Evolutionary conservation across 257 asterid genomes (phyloP), one percentile per base, ranked within the genome.

Genomic region (Petunia axillaris): DNA sequence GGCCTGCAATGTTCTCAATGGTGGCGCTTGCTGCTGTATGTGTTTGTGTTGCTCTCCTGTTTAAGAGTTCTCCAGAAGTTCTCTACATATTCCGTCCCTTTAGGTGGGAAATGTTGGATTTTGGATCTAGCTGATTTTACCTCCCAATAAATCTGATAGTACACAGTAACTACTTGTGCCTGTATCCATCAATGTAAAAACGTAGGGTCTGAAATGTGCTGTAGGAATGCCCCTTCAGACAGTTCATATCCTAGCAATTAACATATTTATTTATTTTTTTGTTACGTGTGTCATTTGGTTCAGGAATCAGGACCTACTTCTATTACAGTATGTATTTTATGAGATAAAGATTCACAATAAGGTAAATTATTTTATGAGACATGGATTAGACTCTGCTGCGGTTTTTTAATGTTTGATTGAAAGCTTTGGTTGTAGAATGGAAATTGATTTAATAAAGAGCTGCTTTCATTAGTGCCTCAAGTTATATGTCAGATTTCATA

Each of bases 101-200:
- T 86, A 87, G 91, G 73, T 90, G 97, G 97, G 95, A 90, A 80
- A 83, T 88, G 89, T 81, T 92, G 90, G 95, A 85, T 85, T 92
- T 86, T 46, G 95, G 97, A 80, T 89, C 93, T 40, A 88, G 87
- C 82, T 92, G 81, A 85, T 16, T 44, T 70, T 25, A 55, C 62
- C 25, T 25, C 25, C 62, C 62, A 13, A 14, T 55, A 14, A 55
- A 55, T 55, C 62, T 55, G 76, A 79, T 8, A 75, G 60, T 76
- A 68, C 55, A 67, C 36, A 68, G 44, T 64, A 79, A 35, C 52
- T 74, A 50, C 77, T 64, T 64, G 14, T 37, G 65, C 15, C 79
- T 79, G 35, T 44, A 76, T 67, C 25, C 82, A 80, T 80, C 77
- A 83, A 83, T 16, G 65, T 81, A 76, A 85, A 80, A 77, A 76